Conservation (phyloP, 805 yeast genomes). For the Clavispora santaluciae region DNA sequence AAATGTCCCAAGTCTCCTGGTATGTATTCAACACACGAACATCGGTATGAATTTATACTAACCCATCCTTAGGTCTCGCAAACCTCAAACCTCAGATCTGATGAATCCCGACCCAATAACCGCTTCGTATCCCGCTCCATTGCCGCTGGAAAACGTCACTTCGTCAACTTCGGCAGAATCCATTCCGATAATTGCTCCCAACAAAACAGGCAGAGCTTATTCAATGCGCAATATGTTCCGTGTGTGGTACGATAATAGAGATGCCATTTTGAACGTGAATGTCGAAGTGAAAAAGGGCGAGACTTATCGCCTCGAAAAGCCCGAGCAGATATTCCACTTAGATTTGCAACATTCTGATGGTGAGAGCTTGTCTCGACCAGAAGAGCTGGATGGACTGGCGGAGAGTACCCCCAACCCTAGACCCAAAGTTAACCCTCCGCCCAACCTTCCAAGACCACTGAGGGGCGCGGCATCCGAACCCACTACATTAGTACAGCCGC, state of each 20-base stretch:
- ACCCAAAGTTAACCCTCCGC: constrained; percentile 8
- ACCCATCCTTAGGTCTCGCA: not conserved
- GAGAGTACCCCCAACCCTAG: not conserved
- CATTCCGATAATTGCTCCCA: constrained; percentile 26
- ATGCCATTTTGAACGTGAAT: constrained; percentile 16
- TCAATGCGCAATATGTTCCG: constrained; percentile 49
- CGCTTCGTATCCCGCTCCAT: not conserved
- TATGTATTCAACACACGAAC: constrained; percentile 4
- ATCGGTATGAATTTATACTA: not conserved
- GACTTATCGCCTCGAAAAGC: constrained; percentile 26
- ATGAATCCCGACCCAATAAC: not conserved
- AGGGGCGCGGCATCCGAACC: not conserved
- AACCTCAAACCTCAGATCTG: constrained; percentile 1
- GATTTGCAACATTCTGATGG: constrained; percentile 19
- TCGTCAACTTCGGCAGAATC: not conserved
- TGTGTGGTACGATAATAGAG: constrained; percentile 42
- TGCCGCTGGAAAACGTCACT: not conserved
- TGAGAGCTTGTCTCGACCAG: not conserved
- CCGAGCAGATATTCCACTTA: constrained; percentile 34
- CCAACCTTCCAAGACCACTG: constrained; percentile 5
- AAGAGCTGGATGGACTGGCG: not conserved
- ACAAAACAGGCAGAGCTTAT: constrained; percentile 41
- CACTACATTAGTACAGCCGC: constrained; percentile 10
- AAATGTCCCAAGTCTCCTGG: constrained; percentile 12
- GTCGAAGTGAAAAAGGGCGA: constrained; percentile 17